These are phyloP conservation scores for Perilla frutescens DNA, from an alignment of 257 asterid genomes.

Conservation along the genomic window DNA sequence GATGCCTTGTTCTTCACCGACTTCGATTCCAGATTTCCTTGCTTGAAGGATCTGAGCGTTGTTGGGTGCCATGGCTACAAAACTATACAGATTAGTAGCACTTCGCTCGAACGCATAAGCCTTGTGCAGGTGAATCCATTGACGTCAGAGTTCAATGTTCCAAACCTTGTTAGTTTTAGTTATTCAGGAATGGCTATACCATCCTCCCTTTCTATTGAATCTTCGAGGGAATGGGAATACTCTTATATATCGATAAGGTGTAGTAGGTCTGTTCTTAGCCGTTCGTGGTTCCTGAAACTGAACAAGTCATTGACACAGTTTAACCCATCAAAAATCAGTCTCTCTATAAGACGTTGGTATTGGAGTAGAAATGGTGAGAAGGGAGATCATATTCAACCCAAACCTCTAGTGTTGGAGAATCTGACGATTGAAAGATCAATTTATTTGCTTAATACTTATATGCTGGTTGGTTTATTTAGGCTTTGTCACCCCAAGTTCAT, in stretches of 20 bases:
- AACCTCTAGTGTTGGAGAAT: neutral
- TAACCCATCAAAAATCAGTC: neutral
- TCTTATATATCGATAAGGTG: neutral
- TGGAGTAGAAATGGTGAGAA: no score
- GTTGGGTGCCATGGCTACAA: neutral
- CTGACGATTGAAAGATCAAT: no score
- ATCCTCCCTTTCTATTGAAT: no score
- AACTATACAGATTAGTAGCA: neutral
- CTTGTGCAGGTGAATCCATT: neutral
- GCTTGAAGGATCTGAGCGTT: slow-evolving; percentile 14
- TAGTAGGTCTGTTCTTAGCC: no score
- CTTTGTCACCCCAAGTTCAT: slow-evolving; percentile 5
- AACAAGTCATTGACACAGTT: no score
- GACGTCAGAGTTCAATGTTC: neutral
- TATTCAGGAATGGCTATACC: no score
- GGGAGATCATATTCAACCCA: no score
- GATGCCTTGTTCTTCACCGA: neutral
- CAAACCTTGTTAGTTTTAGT: neutral
- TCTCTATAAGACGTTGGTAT: no score
- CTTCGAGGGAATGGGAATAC: neutral
- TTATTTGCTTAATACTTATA: no score
- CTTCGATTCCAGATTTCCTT: neutral
- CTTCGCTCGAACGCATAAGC: neutral
- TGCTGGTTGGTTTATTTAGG: neutral
- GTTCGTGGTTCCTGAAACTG: no score